Evolutionary conservation across 331 rosid species (phyloP).

Genomic region (Pyracantha coccinea): DNA sequence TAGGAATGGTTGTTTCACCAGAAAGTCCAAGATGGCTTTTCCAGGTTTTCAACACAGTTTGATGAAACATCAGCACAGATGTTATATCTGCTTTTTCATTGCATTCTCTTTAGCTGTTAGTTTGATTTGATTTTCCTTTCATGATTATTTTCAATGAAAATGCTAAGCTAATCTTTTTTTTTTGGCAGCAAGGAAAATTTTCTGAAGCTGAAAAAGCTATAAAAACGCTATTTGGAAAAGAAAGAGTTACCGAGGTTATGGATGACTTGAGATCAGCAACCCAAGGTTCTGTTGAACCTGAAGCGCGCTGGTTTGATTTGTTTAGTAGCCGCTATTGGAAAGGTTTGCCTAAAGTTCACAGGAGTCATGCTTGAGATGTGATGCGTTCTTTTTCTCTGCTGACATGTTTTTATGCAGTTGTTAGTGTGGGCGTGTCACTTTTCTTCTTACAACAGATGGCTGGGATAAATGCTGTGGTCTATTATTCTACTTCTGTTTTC

Average conservation of each 20-base stretch:
- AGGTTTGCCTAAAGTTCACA: conserved; percentile 35
- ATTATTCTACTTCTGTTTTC: conserved; percentile 92
- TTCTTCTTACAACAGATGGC: conserved; percentile 94
- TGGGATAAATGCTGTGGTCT: conserved; percentile 97
- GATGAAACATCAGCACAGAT: background rate
- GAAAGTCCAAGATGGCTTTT: conserved; percentile 98
- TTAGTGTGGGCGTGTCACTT: conserved; percentile 92
- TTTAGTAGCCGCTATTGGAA: conserved; percentile 89
- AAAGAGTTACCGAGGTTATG: conserved; percentile 68
- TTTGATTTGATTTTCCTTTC: background rate
- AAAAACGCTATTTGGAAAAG: conserved; percentile 67
- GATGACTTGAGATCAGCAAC: conserved; percentile 48
- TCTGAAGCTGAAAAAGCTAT: conserved; percentile 74
- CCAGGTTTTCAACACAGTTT: conserved; percentile 49
- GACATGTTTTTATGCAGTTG: conserved; percentile 56
- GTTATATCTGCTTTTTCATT: background rate
- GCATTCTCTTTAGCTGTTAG: conserved; percentile 3
- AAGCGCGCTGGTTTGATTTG: conserved; percentile 96
- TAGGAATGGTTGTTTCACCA: conserved; percentile 88
- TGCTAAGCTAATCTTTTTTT: conserved; percentile 14
- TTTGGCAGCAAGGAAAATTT: conserved; percentile 75
- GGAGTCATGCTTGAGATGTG: background rate
- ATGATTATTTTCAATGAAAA: background rate
- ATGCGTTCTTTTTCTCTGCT: background rate
- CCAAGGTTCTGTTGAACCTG: conserved; percentile 85